phyloP scores from a whole-genome alignment of 257 asterid genomes.

The Fraxinus quadrangulata region DNA sequence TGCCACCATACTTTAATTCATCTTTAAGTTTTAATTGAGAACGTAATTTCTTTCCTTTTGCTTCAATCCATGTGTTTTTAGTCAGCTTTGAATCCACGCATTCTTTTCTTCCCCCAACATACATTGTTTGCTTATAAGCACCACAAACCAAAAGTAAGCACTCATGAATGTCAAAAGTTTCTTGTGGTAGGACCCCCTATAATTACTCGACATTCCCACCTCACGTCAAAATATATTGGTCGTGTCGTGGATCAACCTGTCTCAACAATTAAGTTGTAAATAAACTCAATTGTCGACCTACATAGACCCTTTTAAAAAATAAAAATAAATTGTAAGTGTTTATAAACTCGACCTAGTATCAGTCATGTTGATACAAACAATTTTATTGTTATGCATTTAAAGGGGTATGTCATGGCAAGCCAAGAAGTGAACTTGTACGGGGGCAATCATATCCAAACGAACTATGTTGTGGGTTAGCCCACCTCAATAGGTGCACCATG shows the following conservation, averaged over 20 bases:
- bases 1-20: background rate
- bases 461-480: too few relatives aligned
- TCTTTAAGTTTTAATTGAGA: background rate
- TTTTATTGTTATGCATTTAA: too few relatives aligned
- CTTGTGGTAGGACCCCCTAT: conserved; percentile 34
- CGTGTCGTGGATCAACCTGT: background rate
- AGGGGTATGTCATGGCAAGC: too few relatives aligned
- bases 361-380: too few relatives aligned
- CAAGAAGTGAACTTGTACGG: too few relatives aligned
- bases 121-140: conserved; percentile 24
- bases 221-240: background rate
- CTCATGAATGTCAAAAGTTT: conserved; percentile 39
- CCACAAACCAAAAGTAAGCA: conserved; percentile 46
- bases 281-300: background rate
- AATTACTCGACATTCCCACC: conserved; percentile 13
- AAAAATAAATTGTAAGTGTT: background rate
- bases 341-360: background rate
- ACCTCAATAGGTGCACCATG: too few relatives aligned
- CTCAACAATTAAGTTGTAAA: background rate
- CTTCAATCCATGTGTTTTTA: background rate
- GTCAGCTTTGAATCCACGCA: conserved; percentile 53
- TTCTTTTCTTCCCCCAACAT: conserved; percentile 36
- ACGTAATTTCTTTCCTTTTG: background rate
- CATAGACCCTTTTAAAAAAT: too few relatives aligned
- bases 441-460: too few relatives aligned